These are phyloP conservation scores for Steccherinum ochraceum DNA, from an alignment of 768 basidiomycete species.

Conservation along the genomic window DNA sequence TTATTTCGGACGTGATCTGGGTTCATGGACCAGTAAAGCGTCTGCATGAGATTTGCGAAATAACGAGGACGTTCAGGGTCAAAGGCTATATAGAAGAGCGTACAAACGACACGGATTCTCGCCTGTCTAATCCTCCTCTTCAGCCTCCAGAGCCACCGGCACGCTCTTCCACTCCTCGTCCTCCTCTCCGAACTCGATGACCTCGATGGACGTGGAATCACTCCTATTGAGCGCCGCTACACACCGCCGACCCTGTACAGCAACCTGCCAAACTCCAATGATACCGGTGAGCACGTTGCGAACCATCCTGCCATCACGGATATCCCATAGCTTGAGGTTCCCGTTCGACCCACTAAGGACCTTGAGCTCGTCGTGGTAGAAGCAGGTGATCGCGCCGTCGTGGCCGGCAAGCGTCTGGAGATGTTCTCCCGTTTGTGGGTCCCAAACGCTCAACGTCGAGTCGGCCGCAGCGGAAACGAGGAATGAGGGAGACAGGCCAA, in stretches of 20 bases:
- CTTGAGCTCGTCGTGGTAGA: slow-evolving; percentile 93
- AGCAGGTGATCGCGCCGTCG: slow-evolving; percentile 91
- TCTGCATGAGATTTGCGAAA: no score
- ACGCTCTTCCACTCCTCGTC: no score
- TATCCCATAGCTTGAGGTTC: slow-evolving; percentile 92
- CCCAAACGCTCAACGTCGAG: slow-evolving; percentile 87
- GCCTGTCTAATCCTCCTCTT: no score
- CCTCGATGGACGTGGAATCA: slow-evolving; percentile 57
- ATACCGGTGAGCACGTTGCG: slow-evolving; percentile 82
- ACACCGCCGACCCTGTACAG: slow-evolving; percentile 84
- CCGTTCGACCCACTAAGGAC: slow-evolving; percentile 92
- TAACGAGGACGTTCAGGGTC: no score
- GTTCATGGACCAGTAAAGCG: no score
- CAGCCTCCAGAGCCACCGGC: no score
- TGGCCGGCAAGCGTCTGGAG: slow-evolving; percentile 68
- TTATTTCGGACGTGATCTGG: no score
- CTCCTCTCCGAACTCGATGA: no score
- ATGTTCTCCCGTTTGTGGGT: slow-evolving; percentile 70
- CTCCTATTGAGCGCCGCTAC: slow-evolving; percentile 81
- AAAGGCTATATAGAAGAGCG: no score
- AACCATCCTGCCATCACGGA: slow-evolving; percentile 73
- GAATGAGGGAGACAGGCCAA: slow-evolving; percentile 76
- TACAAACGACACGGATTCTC: no score
- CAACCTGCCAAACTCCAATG: slow-evolving; percentile 92
- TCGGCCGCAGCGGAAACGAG: slow-evolving; percentile 93